These are phyloP conservation scores for Krasilnikovozyma curviuscula DNA, from an alignment of 768 basidiomycete species.

Conservation along the genomic window DNA sequence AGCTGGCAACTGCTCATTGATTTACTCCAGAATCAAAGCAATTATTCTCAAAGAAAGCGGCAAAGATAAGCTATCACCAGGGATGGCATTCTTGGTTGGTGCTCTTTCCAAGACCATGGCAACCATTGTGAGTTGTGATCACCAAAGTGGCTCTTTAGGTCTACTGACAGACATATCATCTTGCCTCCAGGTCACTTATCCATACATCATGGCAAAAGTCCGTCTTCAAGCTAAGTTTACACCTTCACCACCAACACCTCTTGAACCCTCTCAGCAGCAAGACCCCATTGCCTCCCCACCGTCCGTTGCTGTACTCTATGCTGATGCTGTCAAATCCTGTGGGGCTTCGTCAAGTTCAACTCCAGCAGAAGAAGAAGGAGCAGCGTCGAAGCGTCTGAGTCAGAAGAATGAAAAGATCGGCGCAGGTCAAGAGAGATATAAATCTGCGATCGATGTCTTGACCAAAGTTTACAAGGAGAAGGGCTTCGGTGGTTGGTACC, in stretches of 20 bases:
- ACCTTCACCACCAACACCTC: not conserved
- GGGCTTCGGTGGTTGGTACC: conserved; percentile 86
- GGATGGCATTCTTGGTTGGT: conserved; percentile 64
- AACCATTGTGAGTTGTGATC: conserved; percentile 46
- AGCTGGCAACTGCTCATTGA: not conserved
- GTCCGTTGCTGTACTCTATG: not conserved
- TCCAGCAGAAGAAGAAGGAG: not conserved
- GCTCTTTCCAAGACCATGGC: conserved; percentile 87
- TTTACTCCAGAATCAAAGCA: conserved; percentile 38
- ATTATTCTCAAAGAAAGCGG: conserved; percentile 40
- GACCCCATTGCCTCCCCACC: not conserved
- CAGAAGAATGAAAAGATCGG: not conserved
- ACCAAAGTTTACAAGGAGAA: conserved; percentile 48
- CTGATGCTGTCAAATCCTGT: not conserved
- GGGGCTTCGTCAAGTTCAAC: not conserved
- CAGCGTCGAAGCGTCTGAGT: too few species aligned
- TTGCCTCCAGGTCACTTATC: conserved; percentile 58
- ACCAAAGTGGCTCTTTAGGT: not conserved
- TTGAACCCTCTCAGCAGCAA: not conserved
- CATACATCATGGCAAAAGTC: conserved; percentile 56
- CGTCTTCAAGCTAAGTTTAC: conserved; percentile 70
- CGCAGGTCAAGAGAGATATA: not conserved
- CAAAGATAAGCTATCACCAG: conserved; percentile 50
- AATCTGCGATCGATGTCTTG: conserved; percentile 50
- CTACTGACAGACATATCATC: not conserved